Evolutionary conservation across 2,329 filamentous ascomycete species (phyloP).

Genomic region (Fusarium denticulatum): DNA sequence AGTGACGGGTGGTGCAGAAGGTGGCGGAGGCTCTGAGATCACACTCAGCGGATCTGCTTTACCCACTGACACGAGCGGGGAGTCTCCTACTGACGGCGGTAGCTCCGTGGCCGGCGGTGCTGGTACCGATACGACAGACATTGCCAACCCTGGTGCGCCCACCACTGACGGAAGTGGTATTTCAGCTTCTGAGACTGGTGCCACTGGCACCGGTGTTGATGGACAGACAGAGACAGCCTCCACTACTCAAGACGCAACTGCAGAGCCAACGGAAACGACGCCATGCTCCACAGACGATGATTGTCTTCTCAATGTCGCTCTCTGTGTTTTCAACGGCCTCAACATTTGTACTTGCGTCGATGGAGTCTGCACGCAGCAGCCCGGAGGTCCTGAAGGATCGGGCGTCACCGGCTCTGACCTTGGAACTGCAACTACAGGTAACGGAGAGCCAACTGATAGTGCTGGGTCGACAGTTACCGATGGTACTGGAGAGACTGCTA

Average conservation of each 20-base stretch:
- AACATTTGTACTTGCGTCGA: slow-evolving; percentile 13
- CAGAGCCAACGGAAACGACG: background rate
- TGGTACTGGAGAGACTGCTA: background rate
- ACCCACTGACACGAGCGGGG: background rate
- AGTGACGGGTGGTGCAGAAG: background rate
- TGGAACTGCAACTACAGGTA: background rate
- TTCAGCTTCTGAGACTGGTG: background rate
- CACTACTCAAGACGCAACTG: background rate
- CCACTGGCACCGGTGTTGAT: background rate
- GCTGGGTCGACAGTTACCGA: background rate
- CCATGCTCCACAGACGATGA: slow-evolving; percentile 2
- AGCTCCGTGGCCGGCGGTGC: background rate
- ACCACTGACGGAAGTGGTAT: background rate
- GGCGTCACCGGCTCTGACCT: background rate
- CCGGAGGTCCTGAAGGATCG: background rate
- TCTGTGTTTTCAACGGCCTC: background rate
- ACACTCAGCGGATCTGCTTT: background rate
- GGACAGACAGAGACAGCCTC: background rate
- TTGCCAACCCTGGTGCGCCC: background rate
- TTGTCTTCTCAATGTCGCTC: background rate
- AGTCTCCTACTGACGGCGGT: background rate
- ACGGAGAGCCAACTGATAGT: background rate
- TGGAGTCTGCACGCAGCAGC: slow-evolving; percentile 6
- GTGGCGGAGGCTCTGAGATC: background rate
- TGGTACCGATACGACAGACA: background rate